phyloP scores from a whole-genome alignment of 108 stramenopile species.

The Nannochloropsis salina region DNA sequence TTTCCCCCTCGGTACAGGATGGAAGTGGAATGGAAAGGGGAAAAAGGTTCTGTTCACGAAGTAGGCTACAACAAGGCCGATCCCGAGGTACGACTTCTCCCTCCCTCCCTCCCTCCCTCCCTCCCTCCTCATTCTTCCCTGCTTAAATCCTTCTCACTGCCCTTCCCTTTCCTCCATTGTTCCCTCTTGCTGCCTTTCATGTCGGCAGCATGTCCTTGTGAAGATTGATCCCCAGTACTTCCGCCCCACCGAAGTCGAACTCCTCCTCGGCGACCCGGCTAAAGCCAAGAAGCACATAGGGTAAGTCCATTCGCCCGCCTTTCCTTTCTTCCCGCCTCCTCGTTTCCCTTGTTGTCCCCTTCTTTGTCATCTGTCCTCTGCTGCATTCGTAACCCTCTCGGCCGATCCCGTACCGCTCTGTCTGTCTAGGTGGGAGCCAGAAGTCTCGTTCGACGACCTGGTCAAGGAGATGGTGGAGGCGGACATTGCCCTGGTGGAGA shows the following conservation, averaged over 20 bases:
- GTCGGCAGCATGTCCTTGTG: constrained; percentile 63
- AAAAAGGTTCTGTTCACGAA: constrained; percentile 81
- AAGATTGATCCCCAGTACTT: constrained; percentile 90
- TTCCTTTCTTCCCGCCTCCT: background rate
- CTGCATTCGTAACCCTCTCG: background rate
- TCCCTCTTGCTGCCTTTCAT: background rate
- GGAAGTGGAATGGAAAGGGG: constrained; percentile 80
- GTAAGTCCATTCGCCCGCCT: constrained; percentile 63
- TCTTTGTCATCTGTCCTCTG: background rate
- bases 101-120: background rate
- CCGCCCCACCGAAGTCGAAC: constrained; percentile 97
- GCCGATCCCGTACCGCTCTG: background rate
- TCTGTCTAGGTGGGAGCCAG: background rate
- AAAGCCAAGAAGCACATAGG: constrained; percentile 89
- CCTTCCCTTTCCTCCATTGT: background rate
- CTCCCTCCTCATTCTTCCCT: no score
- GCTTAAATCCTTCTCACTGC: no score
- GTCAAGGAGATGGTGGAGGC: constrained; percentile 90
- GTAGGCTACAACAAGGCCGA: constrained; percentile 80
- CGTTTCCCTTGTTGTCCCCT: background rate
- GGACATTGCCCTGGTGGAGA: constrained; percentile 77
- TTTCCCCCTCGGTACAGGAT: constrained; percentile 63
- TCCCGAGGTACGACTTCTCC: constrained; percentile 45
- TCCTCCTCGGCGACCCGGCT: constrained; percentile 86
- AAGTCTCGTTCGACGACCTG: constrained; percentile 69